These are phyloP conservation scores for Tetrapisispora taiwanensis DNA, from an alignment of 805 yeast genomes.

Conservation along the genomic window DNA sequence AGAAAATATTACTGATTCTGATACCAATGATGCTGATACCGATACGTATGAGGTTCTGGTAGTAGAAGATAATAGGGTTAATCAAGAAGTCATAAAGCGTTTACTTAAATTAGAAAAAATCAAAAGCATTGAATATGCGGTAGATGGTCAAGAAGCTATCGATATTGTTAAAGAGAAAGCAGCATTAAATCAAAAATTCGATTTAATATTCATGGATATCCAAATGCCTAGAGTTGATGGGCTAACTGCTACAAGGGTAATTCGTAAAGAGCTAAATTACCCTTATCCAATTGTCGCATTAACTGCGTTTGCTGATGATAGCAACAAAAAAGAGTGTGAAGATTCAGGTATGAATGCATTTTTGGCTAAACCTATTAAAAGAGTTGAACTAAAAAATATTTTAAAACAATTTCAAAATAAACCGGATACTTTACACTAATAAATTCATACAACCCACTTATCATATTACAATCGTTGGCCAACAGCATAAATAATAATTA, in stretches of 20 bases:
- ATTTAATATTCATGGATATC: constrained; percentile 88
- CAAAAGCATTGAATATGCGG: constrained; percentile 60
- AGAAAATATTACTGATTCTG: constrained; percentile 18
- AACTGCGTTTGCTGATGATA: constrained; percentile 91
- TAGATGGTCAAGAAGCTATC: constrained; percentile 87
- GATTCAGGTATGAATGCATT: constrained; percentile 92
- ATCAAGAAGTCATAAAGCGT: constrained; percentile 85
- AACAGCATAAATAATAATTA: no score
- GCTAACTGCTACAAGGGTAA: constrained; percentile 64
- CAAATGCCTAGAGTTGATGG: constrained; percentile 97
- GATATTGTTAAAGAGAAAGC: constrained; percentile 45
- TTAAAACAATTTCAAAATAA: constrained; percentile 23
- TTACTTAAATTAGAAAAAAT: constrained; percentile 84
- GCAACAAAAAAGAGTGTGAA: constrained; percentile 75
- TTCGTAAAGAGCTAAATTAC: constrained; percentile 53
- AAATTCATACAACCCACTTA: no score
- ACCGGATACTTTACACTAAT: background rate
- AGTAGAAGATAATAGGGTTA: constrained; percentile 90
- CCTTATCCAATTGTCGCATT: constrained; percentile 79
- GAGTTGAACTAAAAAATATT: constrained; percentile 55
- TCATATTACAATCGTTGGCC: background rate
- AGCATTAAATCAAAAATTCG: constrained; percentile 38
- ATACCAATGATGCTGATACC: constrained; percentile 11
- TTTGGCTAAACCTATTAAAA: constrained; percentile 75
- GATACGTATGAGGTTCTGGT: constrained; percentile 36